Conservation (phyloP, 208 protist genomes). For the Phytomonas sp. region DNA sequence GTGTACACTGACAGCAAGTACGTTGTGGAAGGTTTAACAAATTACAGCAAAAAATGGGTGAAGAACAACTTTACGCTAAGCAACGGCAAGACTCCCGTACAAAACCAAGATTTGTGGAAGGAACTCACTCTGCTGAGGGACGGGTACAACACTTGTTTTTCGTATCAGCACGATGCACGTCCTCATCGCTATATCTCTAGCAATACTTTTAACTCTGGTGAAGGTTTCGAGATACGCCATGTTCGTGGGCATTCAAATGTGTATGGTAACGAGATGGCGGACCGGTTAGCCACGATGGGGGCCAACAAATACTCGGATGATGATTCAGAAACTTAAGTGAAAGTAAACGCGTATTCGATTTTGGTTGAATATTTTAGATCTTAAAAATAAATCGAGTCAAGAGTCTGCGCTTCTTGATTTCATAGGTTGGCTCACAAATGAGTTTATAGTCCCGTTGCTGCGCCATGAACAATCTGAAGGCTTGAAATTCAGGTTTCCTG, state of each 20-base stretch:
- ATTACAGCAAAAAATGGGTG: conserved; percentile 45
- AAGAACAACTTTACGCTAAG: conserved; percentile 43
- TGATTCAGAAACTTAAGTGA: background rate
- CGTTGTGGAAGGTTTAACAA: conserved; percentile 51
- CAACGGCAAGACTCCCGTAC: conserved; percentile 27
- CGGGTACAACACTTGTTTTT: conserved; percentile 41
- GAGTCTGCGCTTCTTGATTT: background rate
- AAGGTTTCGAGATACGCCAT: conserved; percentile 44
- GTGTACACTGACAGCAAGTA: conserved; percentile 79
- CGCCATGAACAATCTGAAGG: background rate
- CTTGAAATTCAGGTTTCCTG: background rate
- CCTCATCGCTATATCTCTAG: background rate
- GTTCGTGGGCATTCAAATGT: conserved; percentile 63
- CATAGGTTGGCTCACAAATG: background rate
- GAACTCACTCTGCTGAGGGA: conserved; percentile 27
- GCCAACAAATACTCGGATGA: conserved; percentile 10
- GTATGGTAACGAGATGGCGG: conserved; percentile 66
- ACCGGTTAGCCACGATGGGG: conserved; percentile 40
- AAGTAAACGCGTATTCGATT: background rate
- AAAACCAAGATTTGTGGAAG: conserved; percentile 66
- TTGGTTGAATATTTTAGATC: background rate
- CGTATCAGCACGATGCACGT: conserved; percentile 16
- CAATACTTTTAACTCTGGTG: conserved; percentile 5
- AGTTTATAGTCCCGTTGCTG: background rate
- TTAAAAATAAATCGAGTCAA: background rate